These are phyloP conservation scores for Orychophragmus violaceus DNA, from an alignment of 345 rosid genomes.

Conservation along the genomic window DNA sequence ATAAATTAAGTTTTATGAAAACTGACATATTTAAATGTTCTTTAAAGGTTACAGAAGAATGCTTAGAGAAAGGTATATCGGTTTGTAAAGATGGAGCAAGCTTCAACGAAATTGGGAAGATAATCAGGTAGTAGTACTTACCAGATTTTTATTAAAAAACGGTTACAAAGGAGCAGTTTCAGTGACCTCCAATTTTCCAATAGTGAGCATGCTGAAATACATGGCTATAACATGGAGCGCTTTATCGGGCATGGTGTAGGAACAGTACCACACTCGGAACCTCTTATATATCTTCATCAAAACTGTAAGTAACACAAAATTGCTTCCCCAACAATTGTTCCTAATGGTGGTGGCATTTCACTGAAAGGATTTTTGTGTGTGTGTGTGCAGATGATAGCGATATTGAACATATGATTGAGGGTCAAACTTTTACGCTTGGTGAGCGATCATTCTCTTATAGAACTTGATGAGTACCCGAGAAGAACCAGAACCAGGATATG, in stretches of 20 bases:
- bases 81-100: slow-evolving; percentile 88
- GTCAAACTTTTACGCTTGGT: no score
- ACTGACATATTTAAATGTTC: no score
- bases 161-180: neutral
- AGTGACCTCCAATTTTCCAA: neutral
- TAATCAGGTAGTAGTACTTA: slow-evolving; percentile 55
- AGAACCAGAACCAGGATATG: neutral
- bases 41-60: slow-evolving; percentile 88
- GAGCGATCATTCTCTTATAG: no score
- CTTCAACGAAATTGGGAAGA: slow-evolving; percentile 71
- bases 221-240: slow-evolving; percentile 67
- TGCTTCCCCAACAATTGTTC: neutral
- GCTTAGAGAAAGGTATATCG: slow-evolving; percentile 77
- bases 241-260: slow-evolving; percentile 97
- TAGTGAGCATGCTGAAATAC: slow-evolving; percentile 81
- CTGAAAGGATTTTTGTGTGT: no score
- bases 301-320: slow-evolving; percentile 41
- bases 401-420: no score
- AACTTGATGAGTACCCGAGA: slow-evolving; percentile 15
- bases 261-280: slow-evolving; percentile 65
- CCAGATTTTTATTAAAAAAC: no score
- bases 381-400: no score
- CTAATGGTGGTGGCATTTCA: neutral
- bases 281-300: slow-evolving; percentile 54
- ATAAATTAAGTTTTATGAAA: no score